These are phyloP conservation scores for Rhodamnia rubescens DNA, from an alignment of 345 rosid genomes.

Conservation along the genomic window DNA sequence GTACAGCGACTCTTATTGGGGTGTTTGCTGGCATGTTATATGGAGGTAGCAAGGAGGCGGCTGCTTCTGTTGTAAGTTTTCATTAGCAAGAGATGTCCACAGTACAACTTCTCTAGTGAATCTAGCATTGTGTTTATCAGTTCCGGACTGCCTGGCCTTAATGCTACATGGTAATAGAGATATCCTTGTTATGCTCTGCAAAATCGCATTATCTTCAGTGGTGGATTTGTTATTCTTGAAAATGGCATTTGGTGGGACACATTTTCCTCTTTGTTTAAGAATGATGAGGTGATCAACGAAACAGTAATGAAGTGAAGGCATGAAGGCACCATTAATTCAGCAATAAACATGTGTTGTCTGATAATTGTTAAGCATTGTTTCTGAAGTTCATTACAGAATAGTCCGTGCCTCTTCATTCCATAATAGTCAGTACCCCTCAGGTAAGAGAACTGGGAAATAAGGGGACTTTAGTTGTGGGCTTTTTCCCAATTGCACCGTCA, in stretches of 20 bases:
- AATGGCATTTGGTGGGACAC: background rate
- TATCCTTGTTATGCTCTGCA: background rate
- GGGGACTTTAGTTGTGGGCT: background rate
- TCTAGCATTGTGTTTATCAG: background rate
- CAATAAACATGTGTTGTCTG: background rate
- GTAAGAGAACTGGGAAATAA: background rate
- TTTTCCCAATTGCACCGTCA: background rate
- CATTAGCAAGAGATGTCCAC: background rate
- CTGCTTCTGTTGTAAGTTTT: constrained; percentile 75
- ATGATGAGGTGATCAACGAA: background rate
- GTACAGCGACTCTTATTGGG: constrained; percentile 75
- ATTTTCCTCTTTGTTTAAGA: background rate
- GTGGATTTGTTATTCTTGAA: background rate
- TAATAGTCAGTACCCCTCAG: background rate
- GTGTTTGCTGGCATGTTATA: constrained; percentile 84
- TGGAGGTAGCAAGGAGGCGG: constrained; percentile 94
- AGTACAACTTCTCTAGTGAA: background rate
- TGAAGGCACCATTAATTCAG: background rate
- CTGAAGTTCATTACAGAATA: background rate
- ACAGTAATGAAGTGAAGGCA: background rate
- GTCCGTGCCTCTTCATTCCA: too few relatives aligned
- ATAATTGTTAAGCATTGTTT: background rate
- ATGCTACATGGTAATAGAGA: background rate
- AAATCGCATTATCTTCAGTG: background rate
- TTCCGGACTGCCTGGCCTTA: background rate